These are phyloP conservation scores for Saccharomyces hybrid DNA, from an alignment of 1,139 yeast species.

Conservation along the genomic window DNA sequence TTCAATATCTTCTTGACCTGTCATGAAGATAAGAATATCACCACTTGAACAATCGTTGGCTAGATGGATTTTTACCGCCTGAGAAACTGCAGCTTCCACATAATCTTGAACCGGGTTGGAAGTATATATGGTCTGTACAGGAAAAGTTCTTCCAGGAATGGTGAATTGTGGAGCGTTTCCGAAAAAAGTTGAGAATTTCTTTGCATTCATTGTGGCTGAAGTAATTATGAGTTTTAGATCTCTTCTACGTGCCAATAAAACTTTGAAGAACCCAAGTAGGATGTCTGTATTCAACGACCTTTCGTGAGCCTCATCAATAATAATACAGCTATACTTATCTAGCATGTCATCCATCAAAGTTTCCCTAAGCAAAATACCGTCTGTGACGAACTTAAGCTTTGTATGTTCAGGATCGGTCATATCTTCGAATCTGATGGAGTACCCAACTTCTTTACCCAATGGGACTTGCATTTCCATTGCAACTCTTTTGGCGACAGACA, in stretches of 20 bases:
- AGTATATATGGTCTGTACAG: slow-evolving; percentile 71
- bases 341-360: slow-evolving; percentile 57
- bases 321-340: slow-evolving; percentile 71
- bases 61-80: slow-evolving; percentile 68
- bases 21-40: slow-evolving; percentile 87
- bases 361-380: slow-evolving; percentile 80
- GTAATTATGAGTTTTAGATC: slow-evolving; percentile 81
- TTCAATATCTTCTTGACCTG: slow-evolving; percentile 96
- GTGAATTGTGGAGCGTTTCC: slow-evolving; percentile 83
- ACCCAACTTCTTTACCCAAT: slow-evolving; percentile 80
- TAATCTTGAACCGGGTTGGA: slow-evolving; percentile 63
- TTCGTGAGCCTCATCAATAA: slow-evolving; percentile 97
- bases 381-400: slow-evolving; percentile 82
- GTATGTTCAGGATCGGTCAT: slow-evolving; percentile 49
- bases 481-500: slow-evolving; percentile 88
- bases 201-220: slow-evolving; percentile 92
- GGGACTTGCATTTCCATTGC: slow-evolving; percentile 69
- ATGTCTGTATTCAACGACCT: slow-evolving; percentile 83
- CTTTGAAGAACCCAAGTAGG: slow-evolving; percentile 66
- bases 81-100: slow-evolving; percentile 82
- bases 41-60: slow-evolving; percentile 47
- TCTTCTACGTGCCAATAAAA: slow-evolving; percentile 50
- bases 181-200: slow-evolving; percentile 65
- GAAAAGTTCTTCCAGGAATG: slow-evolving; percentile 89
- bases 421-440: slow-evolving; percentile 84